A percentile compares a stretch with the other conserved stretches of the same genome.
Conservation (phyloP, 2,329 filamentous ascomycete species). For the Penicillium palitans region DNA sequence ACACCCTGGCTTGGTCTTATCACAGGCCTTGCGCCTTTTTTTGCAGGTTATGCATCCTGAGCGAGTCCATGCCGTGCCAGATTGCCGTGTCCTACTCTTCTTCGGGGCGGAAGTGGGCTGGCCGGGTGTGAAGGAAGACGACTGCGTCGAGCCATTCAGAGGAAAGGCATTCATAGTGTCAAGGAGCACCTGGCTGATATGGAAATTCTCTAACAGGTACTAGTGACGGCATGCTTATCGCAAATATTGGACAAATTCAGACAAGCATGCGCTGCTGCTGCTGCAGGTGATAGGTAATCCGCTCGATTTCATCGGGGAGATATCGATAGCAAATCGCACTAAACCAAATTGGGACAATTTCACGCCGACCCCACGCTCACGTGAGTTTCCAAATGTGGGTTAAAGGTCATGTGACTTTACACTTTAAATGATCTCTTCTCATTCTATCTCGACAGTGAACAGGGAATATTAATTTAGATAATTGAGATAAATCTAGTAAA, state of each 20-base stretch:
- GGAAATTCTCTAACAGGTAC: background rate
- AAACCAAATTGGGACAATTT: constrained; percentile 25
- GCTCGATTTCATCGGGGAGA: constrained; percentile 17
- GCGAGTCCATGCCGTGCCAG: constrained; percentile 38
- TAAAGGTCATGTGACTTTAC: background rate
- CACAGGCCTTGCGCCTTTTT: constrained; percentile 40
- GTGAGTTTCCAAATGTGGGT: constrained; percentile 15
- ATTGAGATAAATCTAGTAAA: background rate
- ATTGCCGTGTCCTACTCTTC: constrained; percentile 27
- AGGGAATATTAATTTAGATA: too few species aligned
- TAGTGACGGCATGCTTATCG: constrained; percentile 12
- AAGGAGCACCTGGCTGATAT: constrained; percentile 1
- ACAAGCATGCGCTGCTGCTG: constrained; percentile 4
- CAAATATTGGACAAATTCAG: constrained; percentile 6
- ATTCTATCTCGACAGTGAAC: too few species aligned
- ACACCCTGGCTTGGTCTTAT: constrained; percentile 41
- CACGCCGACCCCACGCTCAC: constrained; percentile 16
- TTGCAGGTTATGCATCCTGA: constrained; percentile 45
- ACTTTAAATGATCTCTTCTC: background rate
- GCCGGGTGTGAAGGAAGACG: constrained; percentile 2
- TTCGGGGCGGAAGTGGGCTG: constrained; percentile 16
- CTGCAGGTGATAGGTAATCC: background rate
- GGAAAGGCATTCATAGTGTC: constrained; percentile 13
- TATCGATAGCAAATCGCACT: constrained; percentile 23
- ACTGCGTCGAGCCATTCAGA: constrained; percentile 12